Evolutionary conservation across 768 basidiomycete species (phyloP).

Genomic region (Favolaschia claudopus): DNA sequence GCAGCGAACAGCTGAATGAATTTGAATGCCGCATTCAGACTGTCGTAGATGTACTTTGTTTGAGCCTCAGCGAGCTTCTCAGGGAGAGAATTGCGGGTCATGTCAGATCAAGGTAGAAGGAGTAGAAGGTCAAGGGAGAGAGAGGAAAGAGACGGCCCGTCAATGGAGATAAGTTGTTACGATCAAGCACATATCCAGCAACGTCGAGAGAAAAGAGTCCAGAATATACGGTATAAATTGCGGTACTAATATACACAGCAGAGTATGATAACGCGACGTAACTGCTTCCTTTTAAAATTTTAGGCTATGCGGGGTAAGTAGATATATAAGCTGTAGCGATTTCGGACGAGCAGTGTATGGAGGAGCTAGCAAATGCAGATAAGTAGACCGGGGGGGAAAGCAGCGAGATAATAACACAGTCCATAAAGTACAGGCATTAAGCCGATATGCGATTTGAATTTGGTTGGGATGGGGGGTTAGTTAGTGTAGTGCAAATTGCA

Average conservation of each 20-base stretch:
- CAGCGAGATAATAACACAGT: constrained; percentile 3
- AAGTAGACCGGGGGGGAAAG: background rate
- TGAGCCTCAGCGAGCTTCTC: too few relatives aligned
- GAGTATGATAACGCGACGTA: constrained; percentile 24
- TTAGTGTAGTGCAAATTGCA: too few relatives aligned
- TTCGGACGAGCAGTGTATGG: background rate
- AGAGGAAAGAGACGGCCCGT: too few relatives aligned
- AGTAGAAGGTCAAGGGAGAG: too few relatives aligned
- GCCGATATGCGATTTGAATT: too few relatives aligned
- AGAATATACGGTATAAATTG: constrained; percentile 22
- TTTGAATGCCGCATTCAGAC: too few relatives aligned
- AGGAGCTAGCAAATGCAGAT: constrained; percentile 1
- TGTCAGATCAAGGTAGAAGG: too few relatives aligned
- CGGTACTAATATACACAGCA: constrained; percentile 20
- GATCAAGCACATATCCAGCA: background rate
- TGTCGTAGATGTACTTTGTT: too few relatives aligned
- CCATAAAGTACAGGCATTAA: constrained; percentile 19
- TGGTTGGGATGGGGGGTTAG: too few relatives aligned
- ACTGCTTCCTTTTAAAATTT: constrained; percentile 14
- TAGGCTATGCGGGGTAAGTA: constrained; percentile 15
- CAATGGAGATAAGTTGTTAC: too few relatives aligned
- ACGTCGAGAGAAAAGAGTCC: background rate
- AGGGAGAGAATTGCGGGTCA: too few relatives aligned
- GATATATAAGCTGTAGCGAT: constrained; percentile 9
- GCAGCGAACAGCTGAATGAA: too few relatives aligned